Evolutionary conservation across 2,329 filamentous ascomycete genomes (phyloP).

Genomic region (Phialophora tarda): DNA sequence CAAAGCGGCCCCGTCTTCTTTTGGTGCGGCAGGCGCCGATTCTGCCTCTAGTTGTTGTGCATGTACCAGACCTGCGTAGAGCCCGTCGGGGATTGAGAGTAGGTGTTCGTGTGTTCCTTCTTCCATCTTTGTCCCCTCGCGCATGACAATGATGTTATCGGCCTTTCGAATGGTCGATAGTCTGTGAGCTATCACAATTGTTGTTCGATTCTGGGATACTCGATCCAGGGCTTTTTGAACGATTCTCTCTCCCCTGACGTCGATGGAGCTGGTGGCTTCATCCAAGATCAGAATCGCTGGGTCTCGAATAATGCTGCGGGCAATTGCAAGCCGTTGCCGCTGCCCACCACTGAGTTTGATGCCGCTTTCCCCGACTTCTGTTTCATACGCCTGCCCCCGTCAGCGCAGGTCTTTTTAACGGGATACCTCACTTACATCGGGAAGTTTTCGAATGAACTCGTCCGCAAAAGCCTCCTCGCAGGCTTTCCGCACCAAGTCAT

Average conservation of each 20-base stretch:
- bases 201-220: constrained; percentile 67
- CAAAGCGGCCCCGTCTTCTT: constrained; percentile 27
- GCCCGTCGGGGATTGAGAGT: constrained; percentile 62
- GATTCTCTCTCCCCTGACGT: constrained; percentile 60
- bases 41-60: constrained; percentile 40
- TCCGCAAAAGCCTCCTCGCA: constrained; percentile 72
- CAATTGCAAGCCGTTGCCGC: constrained; percentile 80
- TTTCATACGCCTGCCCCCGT: constrained; percentile 66
- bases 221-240: constrained; percentile 61
- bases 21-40: constrained; percentile 47
- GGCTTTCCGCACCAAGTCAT: constrained; percentile 63
- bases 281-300: constrained; percentile 73
- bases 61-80: constrained; percentile 58
- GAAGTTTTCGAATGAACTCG: constrained; percentile 70
- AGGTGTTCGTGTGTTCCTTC: constrained; percentile 77
- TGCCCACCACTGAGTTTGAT: constrained; percentile 83
- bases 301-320: constrained; percentile 70
- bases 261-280: constrained; percentile 74
- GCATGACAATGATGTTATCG: constrained; percentile 77
- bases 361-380: constrained; percentile 75
- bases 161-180: constrained; percentile 76
- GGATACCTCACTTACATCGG: constrained; percentile 44
- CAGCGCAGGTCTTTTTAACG: constrained; percentile 1
- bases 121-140: constrained; percentile 73
- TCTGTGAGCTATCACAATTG: constrained; percentile 78